Conservation (phyloP, 129 eudicot genomes). For the Ambrosia artemisiifolia region DNA sequence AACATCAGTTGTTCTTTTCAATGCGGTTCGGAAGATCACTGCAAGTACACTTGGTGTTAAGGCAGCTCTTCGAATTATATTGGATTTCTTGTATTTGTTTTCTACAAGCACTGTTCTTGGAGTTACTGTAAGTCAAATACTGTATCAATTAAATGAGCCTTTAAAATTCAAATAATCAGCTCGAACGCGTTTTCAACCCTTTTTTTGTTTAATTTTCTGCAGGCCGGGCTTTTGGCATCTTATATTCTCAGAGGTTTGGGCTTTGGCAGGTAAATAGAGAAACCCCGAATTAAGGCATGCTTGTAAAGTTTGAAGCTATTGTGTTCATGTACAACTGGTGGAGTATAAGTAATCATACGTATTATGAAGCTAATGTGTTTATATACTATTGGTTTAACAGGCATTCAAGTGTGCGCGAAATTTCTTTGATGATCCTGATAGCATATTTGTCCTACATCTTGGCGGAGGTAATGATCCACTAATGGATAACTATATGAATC, state of each 20-base stretch:
- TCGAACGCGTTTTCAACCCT: neutral
- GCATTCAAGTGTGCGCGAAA: constrained; percentile 92
- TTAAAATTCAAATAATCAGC: neutral
- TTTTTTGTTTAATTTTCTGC: constrained; percentile 12
- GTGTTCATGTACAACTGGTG: neutral
- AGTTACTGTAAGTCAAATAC: constrained; percentile 46
- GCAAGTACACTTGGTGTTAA: constrained; percentile 45
- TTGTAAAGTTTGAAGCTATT: neutral
- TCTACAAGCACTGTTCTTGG: constrained; percentile 87
- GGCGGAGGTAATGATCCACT: constrained; percentile 74
- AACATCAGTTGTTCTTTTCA: constrained; percentile 90
- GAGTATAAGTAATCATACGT: neutral
- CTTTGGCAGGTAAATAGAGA: constrained; percentile 65
- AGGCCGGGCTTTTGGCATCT: constrained; percentile 87
- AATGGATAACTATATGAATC: neutral
- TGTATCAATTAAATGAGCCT: no score
- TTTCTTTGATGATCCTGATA: constrained; percentile 74
- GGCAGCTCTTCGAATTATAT: constrained; percentile 46
- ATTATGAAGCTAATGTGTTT: neutral
- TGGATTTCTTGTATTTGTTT: constrained; percentile 78
- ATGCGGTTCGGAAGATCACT: constrained; percentile 81
- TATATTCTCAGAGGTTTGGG: constrained; percentile 79
- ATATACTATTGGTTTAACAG: constrained; percentile 28
- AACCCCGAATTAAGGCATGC: neutral
- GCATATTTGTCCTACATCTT: constrained; percentile 92